Evolutionary conservation across 306 rosid species (phyloP), one percentile per base, ranked within the genome.

Genomic region (Lupinus albus): DNA sequence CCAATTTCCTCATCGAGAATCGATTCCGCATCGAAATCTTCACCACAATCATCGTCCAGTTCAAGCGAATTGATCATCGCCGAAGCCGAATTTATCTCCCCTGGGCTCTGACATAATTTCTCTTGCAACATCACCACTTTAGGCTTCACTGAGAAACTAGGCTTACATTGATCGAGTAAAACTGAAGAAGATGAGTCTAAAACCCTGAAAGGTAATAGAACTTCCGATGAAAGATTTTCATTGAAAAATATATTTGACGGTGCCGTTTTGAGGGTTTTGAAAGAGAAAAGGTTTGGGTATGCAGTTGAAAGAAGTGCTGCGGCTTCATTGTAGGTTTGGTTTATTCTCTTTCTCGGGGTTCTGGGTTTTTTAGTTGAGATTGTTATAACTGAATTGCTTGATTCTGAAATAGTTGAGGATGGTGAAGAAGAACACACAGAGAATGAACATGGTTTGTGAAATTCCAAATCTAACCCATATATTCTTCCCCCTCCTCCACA

Each of bases 301-400:
- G 90, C 97, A 0, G 95, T 90, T 60, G 97, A 88, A 18, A 90
- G 96, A 33, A 93, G 79, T 10, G 89, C 75, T 1, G 99, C 90
- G 2, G 99, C 97, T 71, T 93, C 99, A 61, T 90, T 93, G 85
- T 88, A 93, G 28, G 82, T 93, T 72, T 93, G 97, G 78, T 93
- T 93, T 5, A 97, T 97, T 3, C 99, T 84, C 55, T 93, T 93
- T 11, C 99, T 61, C 0, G 92, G 89, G 0, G 97, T 86, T 64
- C 99, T 59, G 5, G 88, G 84, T 67, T 93, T 93, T 13, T 91
- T 63, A 2, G 97, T 90, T 0, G 85, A 82, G 79, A 93, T 86
- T 63, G 92, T 72, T 1, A 88, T 63, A 2, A 80, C 85, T 2
- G 91, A 84, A 20, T 86, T 87, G 85, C 87, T 87, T 1, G 91